phyloP scores from a whole-genome alignment of 2,329 filamentous ascomycete species.

The Aschersonia sp. region DNA sequence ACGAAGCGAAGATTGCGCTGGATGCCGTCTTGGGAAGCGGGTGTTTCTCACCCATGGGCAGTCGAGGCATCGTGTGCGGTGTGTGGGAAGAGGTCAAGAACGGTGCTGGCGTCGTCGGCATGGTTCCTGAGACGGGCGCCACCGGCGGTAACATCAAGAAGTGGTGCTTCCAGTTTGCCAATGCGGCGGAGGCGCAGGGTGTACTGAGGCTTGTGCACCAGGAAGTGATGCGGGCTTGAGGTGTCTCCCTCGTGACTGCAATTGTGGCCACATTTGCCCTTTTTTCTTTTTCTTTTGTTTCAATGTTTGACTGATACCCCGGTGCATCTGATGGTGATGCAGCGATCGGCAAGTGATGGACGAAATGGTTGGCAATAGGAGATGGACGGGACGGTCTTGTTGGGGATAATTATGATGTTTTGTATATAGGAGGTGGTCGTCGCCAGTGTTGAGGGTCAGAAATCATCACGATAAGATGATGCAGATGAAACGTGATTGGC shows the following conservation, averaged over 20 bases:
- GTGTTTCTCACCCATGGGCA: constrained; percentile 72
- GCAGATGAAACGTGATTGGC: no score
- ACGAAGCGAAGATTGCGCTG: constrained; percentile 49
- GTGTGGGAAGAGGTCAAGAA: constrained; percentile 70
- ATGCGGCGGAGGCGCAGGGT: constrained; percentile 37
- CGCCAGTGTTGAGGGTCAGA: no score
- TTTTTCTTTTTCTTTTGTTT: not conserved
- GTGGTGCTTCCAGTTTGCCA: constrained; percentile 49
- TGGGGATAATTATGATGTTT: no score
- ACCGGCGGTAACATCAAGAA: constrained; percentile 42
- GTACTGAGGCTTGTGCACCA: constrained; percentile 42
- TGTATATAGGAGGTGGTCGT: no score
- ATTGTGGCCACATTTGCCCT: not conserved
- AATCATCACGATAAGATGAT: no score
- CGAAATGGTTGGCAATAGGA: no score
- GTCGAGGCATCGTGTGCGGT: constrained; percentile 76
- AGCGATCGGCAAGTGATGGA: no score
- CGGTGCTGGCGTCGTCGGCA: constrained; percentile 39
- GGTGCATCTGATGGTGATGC: no score
- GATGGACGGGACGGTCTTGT: no score
- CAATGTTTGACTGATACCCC: not conserved
- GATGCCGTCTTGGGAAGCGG: constrained; percentile 77
- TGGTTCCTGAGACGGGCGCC: constrained; percentile 34
- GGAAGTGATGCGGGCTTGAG: constrained; percentile 31
- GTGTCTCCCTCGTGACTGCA: not conserved